These are phyloP conservation scores for Bryoglossum gracile DNA, from an alignment of 495 filamentous ascomycete genomes.

Conservation along the genomic window DNA sequence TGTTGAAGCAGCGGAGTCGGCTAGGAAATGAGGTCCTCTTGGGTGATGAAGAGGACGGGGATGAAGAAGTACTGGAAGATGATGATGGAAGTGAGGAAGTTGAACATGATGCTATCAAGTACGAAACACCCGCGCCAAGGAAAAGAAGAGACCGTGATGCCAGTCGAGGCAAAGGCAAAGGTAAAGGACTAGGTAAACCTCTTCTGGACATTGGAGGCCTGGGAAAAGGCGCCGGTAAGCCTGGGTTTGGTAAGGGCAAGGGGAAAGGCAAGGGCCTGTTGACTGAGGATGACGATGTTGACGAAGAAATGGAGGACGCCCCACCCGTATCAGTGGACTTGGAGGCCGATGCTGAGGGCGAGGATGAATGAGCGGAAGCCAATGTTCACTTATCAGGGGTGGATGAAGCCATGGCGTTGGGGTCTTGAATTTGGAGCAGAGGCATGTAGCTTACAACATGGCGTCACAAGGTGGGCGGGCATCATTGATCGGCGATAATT, in stretches of 20 bases:
- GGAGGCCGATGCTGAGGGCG: slow-evolving; percentile 25
- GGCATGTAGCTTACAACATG: too few relatives aligned
- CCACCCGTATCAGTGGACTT: slow-evolving; percentile 3
- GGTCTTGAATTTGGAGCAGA: neutral
- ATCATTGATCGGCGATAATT: too few relatives aligned
- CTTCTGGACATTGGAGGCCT: slow-evolving; percentile 10
- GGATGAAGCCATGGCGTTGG: neutral
- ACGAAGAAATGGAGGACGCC: slow-evolving; percentile 15
- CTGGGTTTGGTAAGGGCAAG: too few relatives aligned
- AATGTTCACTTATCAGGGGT: too few relatives aligned
- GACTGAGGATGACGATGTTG: slow-evolving; percentile 19
- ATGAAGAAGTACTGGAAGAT: slow-evolving; percentile 33
- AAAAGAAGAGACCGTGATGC: slow-evolving; percentile 10
- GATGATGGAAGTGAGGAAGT: slow-evolving; percentile 22
- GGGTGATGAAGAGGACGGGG: slow-evolving; percentile 18
- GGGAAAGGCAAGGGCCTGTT: slow-evolving; percentile 17
- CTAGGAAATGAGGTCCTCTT: slow-evolving; percentile 22
- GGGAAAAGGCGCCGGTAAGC: slow-evolving; percentile 4
- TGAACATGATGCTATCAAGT: slow-evolving; percentile 24
- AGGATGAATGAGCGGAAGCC: slow-evolving; percentile 26
- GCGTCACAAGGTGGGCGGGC: too few relatives aligned
- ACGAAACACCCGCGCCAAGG: slow-evolving; percentile 20
- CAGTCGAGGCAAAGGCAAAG: slow-evolving; percentile 16
- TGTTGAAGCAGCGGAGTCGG: slow-evolving; percentile 32
- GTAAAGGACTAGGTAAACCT: slow-evolving; percentile 16